Base-by-base conservation (phyloP, 2,329 filamentous ascomycete genomes). In the Dryadomyces sulphureus region DNA sequence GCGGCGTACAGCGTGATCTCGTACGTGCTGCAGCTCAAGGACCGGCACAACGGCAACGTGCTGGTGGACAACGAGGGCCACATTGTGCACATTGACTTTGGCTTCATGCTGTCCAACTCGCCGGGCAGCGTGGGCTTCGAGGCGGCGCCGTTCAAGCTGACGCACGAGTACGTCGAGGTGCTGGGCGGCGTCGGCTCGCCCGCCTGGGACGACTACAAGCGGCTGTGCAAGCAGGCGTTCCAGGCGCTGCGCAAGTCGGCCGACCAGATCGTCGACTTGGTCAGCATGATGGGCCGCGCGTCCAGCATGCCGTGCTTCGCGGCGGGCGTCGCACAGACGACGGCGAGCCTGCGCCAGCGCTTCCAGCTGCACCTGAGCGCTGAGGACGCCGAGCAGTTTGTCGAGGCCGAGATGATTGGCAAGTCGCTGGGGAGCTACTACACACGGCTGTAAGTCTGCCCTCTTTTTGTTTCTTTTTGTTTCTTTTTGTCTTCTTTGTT, bases 341-440 rank as follows among this genome's bases (percentile, higher is more conserved):
- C 82, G 7, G 73, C 72, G 47, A 77, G 76, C 39, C 64, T 92
- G 50, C 67, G 84, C 30, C 81, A 84, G 54, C 72, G 85, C 25
- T 88, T 92, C 60, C 84, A 89, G 66, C 67, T 90, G 49, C 84
- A 92, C 60, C 71, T 90, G 53, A 89, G 84, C 55, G 81, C 81
- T 45, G 82, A 89, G 52, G 85, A 89, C 59, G 85, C 85, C 5
- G 81, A 88, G 61, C 73, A 73, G 38, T 90, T 84, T 65, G 84
- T 92, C 17, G 85, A 92, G 59, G 80, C 72, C 32, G 84, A 89
- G 59, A 64, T 92, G 56, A 75, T 92, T 54, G 78, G 69, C 52
- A 92, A 92, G 71, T 86, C 83, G 52, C 73, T 85, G 54, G 85
- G 85, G 51, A 90, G 84, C 62, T 92, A 92, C 65, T 90, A 89